A percentile compares a stretch with the other conserved stretches of the same genome.
phyloP scores from a whole-genome alignment of 2,329 filamentous ascomycete genomes.

The Fusarium sp. region DNA sequence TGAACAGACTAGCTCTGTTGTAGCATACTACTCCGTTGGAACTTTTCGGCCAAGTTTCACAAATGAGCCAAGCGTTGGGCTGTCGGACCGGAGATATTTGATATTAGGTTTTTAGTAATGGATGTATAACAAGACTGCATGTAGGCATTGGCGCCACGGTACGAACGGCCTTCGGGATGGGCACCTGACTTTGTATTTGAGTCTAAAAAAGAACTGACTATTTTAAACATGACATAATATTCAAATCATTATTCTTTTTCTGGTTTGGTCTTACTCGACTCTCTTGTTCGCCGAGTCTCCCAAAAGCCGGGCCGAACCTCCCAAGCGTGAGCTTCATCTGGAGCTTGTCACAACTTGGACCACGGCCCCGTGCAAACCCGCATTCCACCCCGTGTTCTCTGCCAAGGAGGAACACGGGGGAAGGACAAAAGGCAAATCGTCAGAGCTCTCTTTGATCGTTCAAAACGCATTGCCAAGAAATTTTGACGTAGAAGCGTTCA shows the following conservation, averaged over 20 bases:
- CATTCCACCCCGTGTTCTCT: background rate
- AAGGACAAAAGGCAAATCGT: constrained; percentile 47
- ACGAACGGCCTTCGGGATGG: constrained; percentile 15
- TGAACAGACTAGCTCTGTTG: constrained; percentile 47
- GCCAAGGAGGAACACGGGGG: background rate
- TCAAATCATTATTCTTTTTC: constrained; percentile 29
- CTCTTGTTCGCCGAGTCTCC: background rate
- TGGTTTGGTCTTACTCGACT: constrained; percentile 9
- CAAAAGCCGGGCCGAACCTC: background rate
- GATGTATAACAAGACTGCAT: constrained; percentile 15
- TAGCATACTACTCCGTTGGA: background rate
- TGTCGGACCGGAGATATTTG: background rate
- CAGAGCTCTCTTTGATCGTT: constrained; percentile 72
- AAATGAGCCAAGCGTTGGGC: background rate
- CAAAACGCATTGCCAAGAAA: constrained; percentile 49
- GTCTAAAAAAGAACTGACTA: constrained; percentile 20
- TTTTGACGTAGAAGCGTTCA: constrained; percentile 49
- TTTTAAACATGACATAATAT: constrained; percentile 34
- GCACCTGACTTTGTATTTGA: constrained; percentile 22
- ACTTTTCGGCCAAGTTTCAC: background rate
- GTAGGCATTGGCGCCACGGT: constrained; percentile 26
- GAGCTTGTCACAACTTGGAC: constrained; percentile 30
- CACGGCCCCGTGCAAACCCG: background rate
- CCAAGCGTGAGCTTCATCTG: constrained; percentile 7
- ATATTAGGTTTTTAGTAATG: background rate